Evolutionary conservation across 176 grass and related monocot species (phyloP), one percentile per base, ranked within the genome.

Genomic region (Eleusine coracana): DNA sequence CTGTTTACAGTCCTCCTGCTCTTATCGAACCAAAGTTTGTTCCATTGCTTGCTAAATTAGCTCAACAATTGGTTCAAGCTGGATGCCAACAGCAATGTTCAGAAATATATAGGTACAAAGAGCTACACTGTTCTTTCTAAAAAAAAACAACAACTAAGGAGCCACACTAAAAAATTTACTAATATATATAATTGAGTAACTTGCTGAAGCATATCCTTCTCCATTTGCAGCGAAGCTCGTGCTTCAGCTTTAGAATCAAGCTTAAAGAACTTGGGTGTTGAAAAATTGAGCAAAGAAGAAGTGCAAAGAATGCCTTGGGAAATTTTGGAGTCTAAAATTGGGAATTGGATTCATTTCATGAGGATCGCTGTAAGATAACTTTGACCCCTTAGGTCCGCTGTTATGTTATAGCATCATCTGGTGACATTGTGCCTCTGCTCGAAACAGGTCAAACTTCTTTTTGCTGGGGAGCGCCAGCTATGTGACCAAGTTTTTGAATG

Each of bases 251-350:
- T 99, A 77, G 96, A 99, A 46, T 92, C 88, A 71, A 99, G 91
- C 77, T 52, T 99, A 72, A 96, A 91, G 77, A 96, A 89, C 82
- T 86, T 99, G 82, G 93, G 91, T 85, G 93, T 99, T 54, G 93
- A 99, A 83, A 99, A 99, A 90, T 73, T 99, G 44, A 96, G 93
- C 85, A 96, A 88, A 99, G 93, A 92, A 29, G 96, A 99, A 78
- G 96, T 99, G 73, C 93, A 99, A 82, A 99, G 90, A 91, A 88
- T 99, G 89, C 91, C 92, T 64, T 99, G 93, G 93, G 96, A 99
- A 54, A 90, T 92, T 79, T 79, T 96, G 7, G 96, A 94, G 75
- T 87, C 96, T 49, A 96, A 99, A 96, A 96, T 90, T 66, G 91
- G 87, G 38, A 99, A 96, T 16, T 99, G 93, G 96, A 99, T 99